These are phyloP conservation scores for Xylaria arbuscula DNA, from an alignment of 2,329 filamentous ascomycete genomes.

Conservation along the genomic window DNA sequence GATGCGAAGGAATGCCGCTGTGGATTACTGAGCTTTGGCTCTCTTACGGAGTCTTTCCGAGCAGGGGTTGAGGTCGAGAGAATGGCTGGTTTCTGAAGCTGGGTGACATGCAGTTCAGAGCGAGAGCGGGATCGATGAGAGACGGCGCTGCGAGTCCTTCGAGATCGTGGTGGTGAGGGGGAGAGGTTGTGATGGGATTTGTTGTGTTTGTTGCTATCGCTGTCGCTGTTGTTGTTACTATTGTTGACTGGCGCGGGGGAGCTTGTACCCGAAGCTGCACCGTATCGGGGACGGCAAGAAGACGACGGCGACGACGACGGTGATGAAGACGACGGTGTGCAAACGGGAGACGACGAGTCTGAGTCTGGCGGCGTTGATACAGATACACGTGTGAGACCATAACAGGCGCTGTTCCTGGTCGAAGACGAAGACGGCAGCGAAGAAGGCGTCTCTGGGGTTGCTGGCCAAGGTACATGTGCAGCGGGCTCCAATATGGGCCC, in stretches of 20 bases:
- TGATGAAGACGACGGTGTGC: constrained; percentile 27
- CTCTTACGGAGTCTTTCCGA: constrained; percentile 44
- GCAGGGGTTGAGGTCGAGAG: constrained; percentile 48
- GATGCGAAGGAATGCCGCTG: constrained; percentile 52
- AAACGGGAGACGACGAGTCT: constrained; percentile 23
- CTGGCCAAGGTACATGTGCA: constrained; percentile 40
- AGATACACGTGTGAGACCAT: constrained; percentile 41
- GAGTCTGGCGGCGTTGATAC: constrained; percentile 38
- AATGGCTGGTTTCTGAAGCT: constrained; percentile 58
- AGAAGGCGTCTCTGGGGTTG: constrained; percentile 31
- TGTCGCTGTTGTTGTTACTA: constrained; percentile 10
- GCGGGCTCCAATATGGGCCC: constrained; percentile 43
- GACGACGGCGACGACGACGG: constrained; percentile 26
- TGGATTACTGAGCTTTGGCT: constrained; percentile 50
- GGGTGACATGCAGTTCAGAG: constrained; percentile 60
- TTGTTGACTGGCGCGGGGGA: constrained; percentile 23
- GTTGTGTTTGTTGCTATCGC: constrained; percentile 4
- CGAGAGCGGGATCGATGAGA: constrained; percentile 41
- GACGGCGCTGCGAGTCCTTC: constrained; percentile 40
- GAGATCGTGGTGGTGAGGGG: constrained; percentile 41
- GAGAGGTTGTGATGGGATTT: constrained; percentile 30
- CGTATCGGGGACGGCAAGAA: constrained; percentile 1
- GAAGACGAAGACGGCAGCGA: constrained; percentile 23
- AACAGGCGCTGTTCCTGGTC: constrained; percentile 34
- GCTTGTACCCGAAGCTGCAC: constrained; percentile 8